Evolutionary conservation across 805 yeast genomes (phyloP).

Genomic region (Lachancea cidri): DNA sequence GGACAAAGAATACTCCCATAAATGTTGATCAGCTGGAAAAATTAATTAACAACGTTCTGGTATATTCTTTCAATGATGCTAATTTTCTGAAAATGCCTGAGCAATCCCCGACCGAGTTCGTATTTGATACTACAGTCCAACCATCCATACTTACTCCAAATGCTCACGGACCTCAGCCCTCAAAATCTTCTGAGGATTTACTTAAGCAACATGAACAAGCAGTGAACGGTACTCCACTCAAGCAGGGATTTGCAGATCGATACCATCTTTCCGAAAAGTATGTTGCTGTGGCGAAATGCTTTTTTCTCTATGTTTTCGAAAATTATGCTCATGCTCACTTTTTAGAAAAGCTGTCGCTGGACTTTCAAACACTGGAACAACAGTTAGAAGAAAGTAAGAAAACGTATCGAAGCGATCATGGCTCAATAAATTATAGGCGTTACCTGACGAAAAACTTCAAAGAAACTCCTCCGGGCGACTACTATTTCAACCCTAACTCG

Average conservation of each 20-base stretch:
- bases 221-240: conserved; percentile 4
- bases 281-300: conserved; percentile 25
- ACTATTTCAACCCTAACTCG: conserved; percentile 8
- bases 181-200: not conserved
- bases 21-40: conserved; percentile 25
- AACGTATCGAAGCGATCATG: not conserved
- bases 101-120: conserved; percentile 23
- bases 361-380: conserved; percentile 20
- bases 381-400: conserved; percentile 12
- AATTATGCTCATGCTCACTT: conserved; percentile 26
- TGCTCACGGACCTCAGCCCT: not conserved
- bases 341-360: conserved; percentile 23
- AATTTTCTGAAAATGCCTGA: conserved; percentile 30
- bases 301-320: conserved; percentile 21
- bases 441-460: not conserved
- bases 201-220: conserved; percentile 2
- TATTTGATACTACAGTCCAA: conserved; percentile 10
- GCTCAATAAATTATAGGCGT: not conserved
- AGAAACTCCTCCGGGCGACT: conserved; percentile 7
- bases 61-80: conserved; percentile 30
- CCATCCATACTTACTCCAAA: not conserved
- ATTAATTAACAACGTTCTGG: conserved; percentile 27
- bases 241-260: conserved; percentile 27
- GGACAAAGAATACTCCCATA: conserved; percentile 8
- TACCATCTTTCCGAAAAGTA: conserved; percentile 28